phyloP scores from a whole-genome alignment of 176 grass and related monocot genomes.

The Aegilops bicornis region DNA sequence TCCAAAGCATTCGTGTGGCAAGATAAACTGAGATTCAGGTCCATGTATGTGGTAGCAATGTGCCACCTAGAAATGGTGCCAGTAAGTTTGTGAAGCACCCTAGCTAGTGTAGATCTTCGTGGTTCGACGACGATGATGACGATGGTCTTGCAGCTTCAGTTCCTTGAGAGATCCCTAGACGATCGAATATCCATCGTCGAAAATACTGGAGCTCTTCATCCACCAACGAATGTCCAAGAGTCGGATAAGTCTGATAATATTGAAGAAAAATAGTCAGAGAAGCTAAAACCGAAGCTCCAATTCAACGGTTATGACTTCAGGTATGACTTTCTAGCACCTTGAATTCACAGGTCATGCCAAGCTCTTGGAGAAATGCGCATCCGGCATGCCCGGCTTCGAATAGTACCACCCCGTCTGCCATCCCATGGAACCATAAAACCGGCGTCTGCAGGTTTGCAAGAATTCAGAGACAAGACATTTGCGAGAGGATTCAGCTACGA shows the following conservation, averaged over 20 bases:
- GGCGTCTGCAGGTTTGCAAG: slow-evolving; percentile 54
- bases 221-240: too few relatives aligned
- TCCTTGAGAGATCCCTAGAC: too few relatives aligned
- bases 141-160: too few relatives aligned
- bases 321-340: slow-evolving; percentile 27
- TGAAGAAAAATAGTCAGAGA: not conserved
- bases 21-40: not conserved
- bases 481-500: not conserved
- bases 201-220: too few relatives aligned
- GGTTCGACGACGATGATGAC: too few relatives aligned
- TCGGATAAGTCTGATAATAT: not conserved
- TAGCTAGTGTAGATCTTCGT: too few relatives aligned
- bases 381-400: slow-evolving; percentile 57
- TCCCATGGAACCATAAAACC: slow-evolving; percentile 43
- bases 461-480: not conserved
- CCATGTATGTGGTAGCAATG: not conserved
- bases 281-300: not conserved
- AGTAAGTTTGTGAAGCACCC: too few relatives aligned
- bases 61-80: too few relatives aligned
- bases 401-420: slow-evolving; percentile 54
- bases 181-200: too few relatives aligned
- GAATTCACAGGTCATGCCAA: slow-evolving; percentile 61
- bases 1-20: not conserved
- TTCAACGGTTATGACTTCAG: too few relatives aligned
- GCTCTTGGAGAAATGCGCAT: slow-evolving; percentile 47